Conservation (phyloP, 2,329 filamentous ascomycete genomes). For the Pleoardoris graminearum region DNA sequence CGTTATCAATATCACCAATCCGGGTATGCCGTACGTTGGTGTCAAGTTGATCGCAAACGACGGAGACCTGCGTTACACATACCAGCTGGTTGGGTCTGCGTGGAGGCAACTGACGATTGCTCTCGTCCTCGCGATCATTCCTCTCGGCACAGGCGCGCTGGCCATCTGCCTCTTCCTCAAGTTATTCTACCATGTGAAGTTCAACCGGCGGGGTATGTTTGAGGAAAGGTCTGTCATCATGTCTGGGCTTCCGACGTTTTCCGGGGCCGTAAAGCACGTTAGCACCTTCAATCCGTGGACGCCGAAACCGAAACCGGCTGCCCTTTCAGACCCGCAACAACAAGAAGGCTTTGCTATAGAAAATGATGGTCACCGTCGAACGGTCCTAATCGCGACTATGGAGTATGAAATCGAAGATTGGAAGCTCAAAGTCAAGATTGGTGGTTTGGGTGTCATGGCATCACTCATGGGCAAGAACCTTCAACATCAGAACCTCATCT, state of each 20-base stretch:
- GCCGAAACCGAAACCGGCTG: conserved; percentile 3
- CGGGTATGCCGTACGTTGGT: conserved; percentile 58
- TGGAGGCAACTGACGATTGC: conserved; percentile 59
- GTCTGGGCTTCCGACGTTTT: conserved; percentile 9
- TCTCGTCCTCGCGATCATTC: conserved; percentile 58
- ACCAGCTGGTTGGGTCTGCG: conserved; percentile 59
- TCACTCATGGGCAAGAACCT: conserved; percentile 70
- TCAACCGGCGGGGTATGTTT: conserved; percentile 61
- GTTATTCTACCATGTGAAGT: conserved; percentile 66
- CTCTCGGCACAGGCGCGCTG: conserved; percentile 54
- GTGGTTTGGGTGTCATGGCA: conserved; percentile 71
- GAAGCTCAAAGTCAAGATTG: conserved; percentile 72
- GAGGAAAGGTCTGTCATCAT: conserved; percentile 48
- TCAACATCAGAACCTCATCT: conserved; percentile 66
- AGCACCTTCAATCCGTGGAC: conserved; percentile 6
- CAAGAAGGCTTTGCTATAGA: conserved; percentile 18
- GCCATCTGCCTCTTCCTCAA: conserved; percentile 62
- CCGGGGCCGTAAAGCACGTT: conserved; percentile 2
- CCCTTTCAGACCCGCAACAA: conserved; percentile 10
- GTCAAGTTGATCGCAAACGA: conserved; percentile 62
- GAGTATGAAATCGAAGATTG: conserved; percentile 74
- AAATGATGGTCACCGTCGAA: conserved; percentile 46
- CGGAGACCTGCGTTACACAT: conserved; percentile 54
- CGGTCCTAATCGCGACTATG: conserved; percentile 69
- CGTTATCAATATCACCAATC: conserved; percentile 63